Conservation (phyloP, 768 basidiomycete species). For the Saitozyma sp. region DNA sequence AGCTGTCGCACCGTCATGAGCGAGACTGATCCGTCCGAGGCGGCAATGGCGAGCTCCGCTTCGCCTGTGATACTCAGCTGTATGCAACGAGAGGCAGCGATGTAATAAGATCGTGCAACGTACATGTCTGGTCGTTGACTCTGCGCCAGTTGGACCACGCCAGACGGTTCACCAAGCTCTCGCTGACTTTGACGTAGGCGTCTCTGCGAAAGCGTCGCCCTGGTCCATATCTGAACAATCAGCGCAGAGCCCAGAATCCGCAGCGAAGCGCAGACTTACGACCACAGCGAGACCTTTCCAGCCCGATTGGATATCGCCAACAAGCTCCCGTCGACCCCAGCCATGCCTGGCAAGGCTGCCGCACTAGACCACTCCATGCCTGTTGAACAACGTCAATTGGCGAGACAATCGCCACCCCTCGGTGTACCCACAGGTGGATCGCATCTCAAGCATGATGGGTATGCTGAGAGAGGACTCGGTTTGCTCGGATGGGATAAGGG, state of each 20-base stretch:
- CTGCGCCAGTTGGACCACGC: conserved; percentile 33
- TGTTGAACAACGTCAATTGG: background rate
- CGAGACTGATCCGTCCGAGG: conserved; percentile 26
- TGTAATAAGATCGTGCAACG: background rate
- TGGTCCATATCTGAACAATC: conserved; percentile 17
- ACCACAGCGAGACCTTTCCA: conserved; percentile 31
- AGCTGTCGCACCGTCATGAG: conserved; percentile 1
- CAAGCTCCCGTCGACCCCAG: conserved; percentile 31
- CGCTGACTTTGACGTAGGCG: background rate
- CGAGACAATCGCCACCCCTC: background rate
- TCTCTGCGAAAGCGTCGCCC: conserved; percentile 19
- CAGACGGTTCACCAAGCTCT: conserved; percentile 23
- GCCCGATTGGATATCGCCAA: conserved; percentile 32
- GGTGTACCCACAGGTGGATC: conserved; percentile 19
- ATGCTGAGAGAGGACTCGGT: background rate
- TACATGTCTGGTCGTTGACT: conserved; percentile 20
- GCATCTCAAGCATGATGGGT: conserved; percentile 22
- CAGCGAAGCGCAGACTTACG: conserved; percentile 15
- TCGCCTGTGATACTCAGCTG: conserved; percentile 11
- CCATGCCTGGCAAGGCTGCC: conserved; percentile 7
- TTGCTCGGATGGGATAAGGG: background rate
- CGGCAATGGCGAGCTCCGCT: conserved; percentile 20
- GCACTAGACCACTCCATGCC: conserved; percentile 33
- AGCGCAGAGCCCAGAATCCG: background rate
- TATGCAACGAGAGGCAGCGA: background rate